phyloP scores from a whole-genome alignment of 192 early-diverging fungal genomes.

The Chytriomyces sp. region DNA sequence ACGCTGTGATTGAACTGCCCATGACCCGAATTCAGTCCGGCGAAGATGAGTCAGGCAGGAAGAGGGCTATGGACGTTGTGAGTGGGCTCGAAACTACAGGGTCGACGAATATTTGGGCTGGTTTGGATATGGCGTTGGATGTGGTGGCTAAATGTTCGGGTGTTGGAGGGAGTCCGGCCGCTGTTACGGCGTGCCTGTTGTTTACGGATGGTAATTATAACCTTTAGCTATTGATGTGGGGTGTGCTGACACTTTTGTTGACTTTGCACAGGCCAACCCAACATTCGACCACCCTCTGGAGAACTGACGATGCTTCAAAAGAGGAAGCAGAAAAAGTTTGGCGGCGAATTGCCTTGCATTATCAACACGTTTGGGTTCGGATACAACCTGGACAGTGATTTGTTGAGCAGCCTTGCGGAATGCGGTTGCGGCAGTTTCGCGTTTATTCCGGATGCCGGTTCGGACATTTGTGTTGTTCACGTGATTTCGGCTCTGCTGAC shows the following conservation, averaged over 20 bases:
- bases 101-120: constrained; percentile 40
- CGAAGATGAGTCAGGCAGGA: neutral
- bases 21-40: constrained; percentile 6
- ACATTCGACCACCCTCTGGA: constrained; percentile 38
- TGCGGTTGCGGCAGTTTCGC: constrained; percentile 34
- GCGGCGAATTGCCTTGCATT: constrained; percentile 30
- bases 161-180: neutral
- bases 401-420: constrained; percentile 30
- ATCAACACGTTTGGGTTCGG: constrained; percentile 50
- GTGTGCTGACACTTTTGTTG: constrained; percentile 5
- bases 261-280: constrained; percentile 28
- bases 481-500: neutral
- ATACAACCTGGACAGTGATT: constrained; percentile 35
- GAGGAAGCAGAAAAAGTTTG: constrained; percentile 17
- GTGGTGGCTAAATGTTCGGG: neutral
- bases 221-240: neutral
- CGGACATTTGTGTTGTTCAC: neutral
- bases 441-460: constrained; percentile 45
- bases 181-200: constrained; percentile 28
- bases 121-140: constrained; percentile 24
- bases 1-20: constrained; percentile 22
- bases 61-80: neutral
- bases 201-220: constrained; percentile 38
- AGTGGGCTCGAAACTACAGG: constrained; percentile 1
- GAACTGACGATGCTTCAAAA: constrained; percentile 34